Base-by-base conservation (phyloP, 768 basidiomycete species). In the Russula vinacea region DNA sequence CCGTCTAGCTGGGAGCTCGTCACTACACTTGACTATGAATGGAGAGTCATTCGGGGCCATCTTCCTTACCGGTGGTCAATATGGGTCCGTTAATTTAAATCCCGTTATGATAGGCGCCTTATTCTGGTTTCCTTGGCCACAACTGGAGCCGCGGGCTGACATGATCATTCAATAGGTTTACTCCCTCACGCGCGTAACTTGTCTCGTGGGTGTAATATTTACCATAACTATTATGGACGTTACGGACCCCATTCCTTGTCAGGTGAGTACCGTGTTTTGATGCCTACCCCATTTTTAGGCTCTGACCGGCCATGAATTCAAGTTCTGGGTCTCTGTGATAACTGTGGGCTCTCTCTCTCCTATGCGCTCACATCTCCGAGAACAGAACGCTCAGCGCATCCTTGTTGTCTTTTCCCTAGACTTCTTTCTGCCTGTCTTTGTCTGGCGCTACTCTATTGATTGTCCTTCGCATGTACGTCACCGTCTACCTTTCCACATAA, bases 401-500 rank as follows among this genome's bases (percentile, higher is more conserved):
- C 2, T 19, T 29, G 14, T n/a, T n/a, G n/a, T 32, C 10, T 10
- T 44, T 37, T 3, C 9, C 37, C 32, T 52, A 56, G 61, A 37
- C 47, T 1, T 17, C 40, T 19, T 55, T 40, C 10, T 66, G 57
- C 7, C 7, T 52, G 11, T 49, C 49, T 22, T 57, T 57, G 9
- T 26, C 39, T 4, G 22, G 32, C 3, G 58, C 63, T 1, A 50
- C 53, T 2, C 29, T 64, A 2, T 52, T 64, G 29, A 55, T 64
- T n/a, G 26, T 64, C 5, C 37, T 64, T 24, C 63, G 63, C 58
- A 50, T 56, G 63, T 64, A 47, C 29, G 63, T 56, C 49, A 10
- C 24, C 13, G 13, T 51, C 17, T 13, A 1, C 29, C 1, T 44
- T 19, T 44, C 13, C 33, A 3, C 44, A 7, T 33, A n/a, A 14